A percentile compares a stretch with the other conserved stretches of the same genome.
These are phyloP conservation scores for Zangia roseola DNA, from an alignment of 768 basidiomycete species.

Conservation along the genomic window DNA sequence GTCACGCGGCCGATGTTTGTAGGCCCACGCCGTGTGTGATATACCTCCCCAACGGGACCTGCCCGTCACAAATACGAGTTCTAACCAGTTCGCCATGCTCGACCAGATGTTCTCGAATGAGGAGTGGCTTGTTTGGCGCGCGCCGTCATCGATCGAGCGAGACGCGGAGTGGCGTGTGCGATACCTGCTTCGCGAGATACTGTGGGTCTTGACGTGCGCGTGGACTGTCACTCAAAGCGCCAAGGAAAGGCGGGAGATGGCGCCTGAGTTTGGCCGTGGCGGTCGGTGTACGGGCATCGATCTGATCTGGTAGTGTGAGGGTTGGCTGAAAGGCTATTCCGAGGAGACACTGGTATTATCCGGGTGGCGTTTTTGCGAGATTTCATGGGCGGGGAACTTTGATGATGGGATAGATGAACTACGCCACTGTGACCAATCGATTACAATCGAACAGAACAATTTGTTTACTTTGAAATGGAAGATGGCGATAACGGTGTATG, in stretches of 20 bases:
- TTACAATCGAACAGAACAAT: background rate
- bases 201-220: no score
- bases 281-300: slow-evolving; percentile 7
- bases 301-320: slow-evolving; percentile 14
- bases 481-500: background rate
- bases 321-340: slow-evolving; percentile 2
- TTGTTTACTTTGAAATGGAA: slow-evolving; percentile 10
- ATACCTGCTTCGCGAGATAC: no score
- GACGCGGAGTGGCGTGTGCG: no score
- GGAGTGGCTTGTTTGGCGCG: no score
- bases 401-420: slow-evolving; percentile 3
- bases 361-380: slow-evolving; percentile 17
- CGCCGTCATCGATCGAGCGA: no score
- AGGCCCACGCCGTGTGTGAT: no score
- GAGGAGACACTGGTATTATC: slow-evolving; percentile 8
- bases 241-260: background rate
- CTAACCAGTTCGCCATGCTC: no score
- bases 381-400: background rate
- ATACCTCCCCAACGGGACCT: no score
- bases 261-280: slow-evolving; percentile 9
- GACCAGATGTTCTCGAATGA: no score
- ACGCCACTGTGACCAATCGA: slow-evolving; percentile 18
- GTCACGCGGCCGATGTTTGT: no score
- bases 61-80: no score
- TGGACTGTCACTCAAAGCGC: no score